Conservation (phyloP, 305 asterid species). For the Fraxinus albicans region DNA sequence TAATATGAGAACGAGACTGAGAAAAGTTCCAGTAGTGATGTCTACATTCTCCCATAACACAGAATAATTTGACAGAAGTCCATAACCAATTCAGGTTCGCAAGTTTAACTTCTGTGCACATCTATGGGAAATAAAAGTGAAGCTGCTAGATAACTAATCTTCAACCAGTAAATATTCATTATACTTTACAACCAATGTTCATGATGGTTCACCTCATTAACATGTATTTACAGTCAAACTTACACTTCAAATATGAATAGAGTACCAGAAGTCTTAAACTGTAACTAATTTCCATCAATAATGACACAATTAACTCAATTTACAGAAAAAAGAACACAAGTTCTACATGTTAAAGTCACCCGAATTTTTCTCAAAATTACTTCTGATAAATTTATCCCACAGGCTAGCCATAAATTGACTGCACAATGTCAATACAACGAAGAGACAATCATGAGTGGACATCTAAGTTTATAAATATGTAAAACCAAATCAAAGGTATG, state of each 20-base stretch:
- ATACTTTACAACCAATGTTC: neutral
- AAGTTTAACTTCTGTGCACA: neutral
- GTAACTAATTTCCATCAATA: neutral
- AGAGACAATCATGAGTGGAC: neutral
- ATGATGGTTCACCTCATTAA: neutral
- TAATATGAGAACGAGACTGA: neutral
- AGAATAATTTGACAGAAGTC: neutral
- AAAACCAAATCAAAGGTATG: neutral
- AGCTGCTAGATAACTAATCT: neutral
- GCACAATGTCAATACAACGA: neutral
- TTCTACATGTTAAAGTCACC: neutral
- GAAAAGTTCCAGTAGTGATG: neutral
- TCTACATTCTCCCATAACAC: neutral
- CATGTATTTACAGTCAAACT: neutral
- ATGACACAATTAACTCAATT: neutral
- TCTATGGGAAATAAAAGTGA: neutral
- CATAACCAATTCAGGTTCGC: neutral
- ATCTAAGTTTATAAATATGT: neutral
- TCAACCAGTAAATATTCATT: neutral
- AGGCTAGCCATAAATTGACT: neutral
- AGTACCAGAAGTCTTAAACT: neutral
- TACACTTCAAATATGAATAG: neutral
- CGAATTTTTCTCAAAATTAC: neutral
- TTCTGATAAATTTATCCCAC: neutral
- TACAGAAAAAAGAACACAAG: neutral